These are phyloP conservation scores for Pleurotus tuoliensis DNA, from an alignment of 768 basidiomycete species.

Conservation along the genomic window DNA sequence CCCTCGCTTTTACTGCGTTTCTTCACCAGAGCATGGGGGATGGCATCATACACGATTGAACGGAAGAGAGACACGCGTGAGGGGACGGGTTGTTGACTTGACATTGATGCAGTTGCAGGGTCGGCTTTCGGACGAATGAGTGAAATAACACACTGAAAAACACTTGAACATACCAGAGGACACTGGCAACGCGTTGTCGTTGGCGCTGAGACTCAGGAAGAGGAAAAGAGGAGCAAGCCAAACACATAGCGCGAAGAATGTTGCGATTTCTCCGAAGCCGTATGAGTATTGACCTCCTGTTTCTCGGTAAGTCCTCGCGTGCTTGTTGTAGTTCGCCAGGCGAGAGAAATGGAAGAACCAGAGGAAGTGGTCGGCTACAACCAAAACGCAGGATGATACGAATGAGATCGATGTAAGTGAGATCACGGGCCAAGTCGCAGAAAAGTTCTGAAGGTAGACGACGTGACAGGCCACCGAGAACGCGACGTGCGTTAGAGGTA, in stretches of 20 bases:
- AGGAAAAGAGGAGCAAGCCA: constrained; percentile 90
- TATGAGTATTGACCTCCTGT: constrained; percentile 10
- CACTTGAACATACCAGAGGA: constrained; percentile 42
- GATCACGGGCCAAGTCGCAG: constrained; percentile 86
- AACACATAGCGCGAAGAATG: constrained; percentile 83
- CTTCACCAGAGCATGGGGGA: constrained; percentile 34
- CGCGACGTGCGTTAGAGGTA: constrained; percentile 68
- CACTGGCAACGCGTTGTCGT: constrained; percentile 90
- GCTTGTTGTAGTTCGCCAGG: constrained; percentile 60
- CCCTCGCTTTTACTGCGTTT: constrained; percentile 60
- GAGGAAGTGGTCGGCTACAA: constrained; percentile 87
- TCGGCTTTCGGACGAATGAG: constrained; percentile 22
- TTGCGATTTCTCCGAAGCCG: constrained; percentile 71
- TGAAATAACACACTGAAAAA: neutral
- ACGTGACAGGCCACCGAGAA: constrained; percentile 85
- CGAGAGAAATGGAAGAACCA: constrained; percentile 96
- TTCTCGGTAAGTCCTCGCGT: constrained; percentile 44
- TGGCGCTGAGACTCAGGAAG: constrained; percentile 93
- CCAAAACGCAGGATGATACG: constrained; percentile 79
- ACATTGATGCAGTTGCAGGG: constrained; percentile 36
- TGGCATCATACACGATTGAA: constrained; percentile 52
- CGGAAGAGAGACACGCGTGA: constrained; percentile 65
- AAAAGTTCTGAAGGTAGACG: constrained; percentile 93
- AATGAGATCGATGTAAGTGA: constrained; percentile 84
- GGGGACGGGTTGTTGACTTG: constrained; percentile 17